Evolutionary conservation across 1,284 basidiomycete species (phyloP), one percentile per base, ranked within the genome.

Genomic region (Ceratobasidium sp.): DNA sequence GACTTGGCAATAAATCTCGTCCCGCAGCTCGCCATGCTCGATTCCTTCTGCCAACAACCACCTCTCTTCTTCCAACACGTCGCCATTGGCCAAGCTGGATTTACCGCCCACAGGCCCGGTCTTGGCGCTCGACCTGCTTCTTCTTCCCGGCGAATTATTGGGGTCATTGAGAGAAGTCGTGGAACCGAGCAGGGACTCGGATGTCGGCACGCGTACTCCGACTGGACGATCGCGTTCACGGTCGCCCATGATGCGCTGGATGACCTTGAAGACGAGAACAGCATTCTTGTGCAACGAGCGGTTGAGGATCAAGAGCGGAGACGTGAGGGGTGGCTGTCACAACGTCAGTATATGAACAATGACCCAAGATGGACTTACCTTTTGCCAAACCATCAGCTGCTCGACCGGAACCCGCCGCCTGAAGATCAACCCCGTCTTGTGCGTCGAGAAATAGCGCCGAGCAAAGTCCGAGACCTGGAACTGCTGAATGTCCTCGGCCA

Each of bases 211-310:
- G 2, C 82, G 80, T 66, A 83, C 79, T 29, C 81, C 80, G 6
- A 81, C 77, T n/a, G 80, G 75, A 70, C 81, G 82, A 70, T 89
- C 88, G 8, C 84, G 84, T 72, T 93, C 90, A 2, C 93, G 83
- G 75, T 96, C 94, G 41, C 93, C 93, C 92, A 95, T 96, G 67
- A 95, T 86, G 68, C 88, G 87, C 76, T 95, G 93, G 53, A 95
- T 86, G 39, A 93, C 86, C 75, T 90, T 93, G 83, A 96, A 97
- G 2, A 88, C 83, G 73, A 85, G 88, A 64, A 94, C 82, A 0
- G 91, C 91, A 72, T 95, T 89, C 75, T 84, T 86, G 72, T 87
- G 85, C 21, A 91, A 79, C 0, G 80, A 74, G 21, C 87, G 85
- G 64, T 86, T 85, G 14, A 93, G 77, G 7, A 87, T 82, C 9